Base-by-base conservation (phyloP, 495 filamentous ascomycete species). In the Staphylotrichum tortipilum region DNA sequence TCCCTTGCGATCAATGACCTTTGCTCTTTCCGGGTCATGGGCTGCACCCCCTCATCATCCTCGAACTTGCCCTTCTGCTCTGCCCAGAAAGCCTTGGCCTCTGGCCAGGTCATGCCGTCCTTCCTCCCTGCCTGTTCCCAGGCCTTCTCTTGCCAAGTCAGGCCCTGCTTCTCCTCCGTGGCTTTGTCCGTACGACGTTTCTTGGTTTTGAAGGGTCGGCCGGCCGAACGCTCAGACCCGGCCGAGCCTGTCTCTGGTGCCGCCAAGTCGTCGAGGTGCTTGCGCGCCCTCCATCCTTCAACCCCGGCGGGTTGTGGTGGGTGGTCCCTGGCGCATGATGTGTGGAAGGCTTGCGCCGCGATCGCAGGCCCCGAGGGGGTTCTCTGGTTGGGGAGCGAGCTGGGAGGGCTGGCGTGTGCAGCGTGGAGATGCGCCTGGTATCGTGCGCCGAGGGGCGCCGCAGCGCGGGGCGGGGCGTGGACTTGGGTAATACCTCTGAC, bases 401-500 rank as follows among this genome's bases (percentile, higher is more conserved):
- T 42, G 10, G 37, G 17, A n/a, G n/a, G n/a, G n/a, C n/a, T 22
- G 29, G 51, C 29, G 5, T 31, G 9, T 18, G 15, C 2, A 43
- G 7, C n/a, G n/a, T n/a, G n/a, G 9, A 31, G 23, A n/a, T 29
- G 51, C 33, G 22, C 14, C 17, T 38, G 34, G 10, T 45, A 35
- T 38, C 30, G 50, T 17, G 50, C 29, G 11, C 47, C 21, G 41
- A 50, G 47, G 8, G 53, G 45, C 9, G 51, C 37, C 9, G 53
- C 22, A 12, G 44, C 40, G 14, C 55, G 48, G 5, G 49, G 21
- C 23, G 57, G 52, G n/a, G 70, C 21, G 39, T 74, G 66, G 28
- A 76, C 38, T 41, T 70, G 67, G 7, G 70, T 65, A 41, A 80
- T 59, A 47, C 63, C 74, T 23, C 68, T 65, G 10, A 79, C 60